These are phyloP conservation scores for Nakazawaea ambrosiae DNA, from an alignment of 805 yeast genomes.

Conservation along the genomic window DNA sequence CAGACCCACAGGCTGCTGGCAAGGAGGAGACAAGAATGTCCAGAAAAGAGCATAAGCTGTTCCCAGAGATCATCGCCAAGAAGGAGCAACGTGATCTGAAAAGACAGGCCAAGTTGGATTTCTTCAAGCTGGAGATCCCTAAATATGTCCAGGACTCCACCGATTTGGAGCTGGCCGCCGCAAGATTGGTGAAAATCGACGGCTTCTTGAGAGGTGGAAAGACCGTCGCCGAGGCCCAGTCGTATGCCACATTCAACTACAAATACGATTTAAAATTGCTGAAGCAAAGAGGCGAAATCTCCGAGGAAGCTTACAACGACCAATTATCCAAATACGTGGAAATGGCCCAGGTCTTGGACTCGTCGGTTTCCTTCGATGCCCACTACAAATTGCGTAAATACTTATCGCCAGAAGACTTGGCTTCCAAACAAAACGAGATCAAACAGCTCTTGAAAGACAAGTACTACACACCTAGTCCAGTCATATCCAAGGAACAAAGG, in stretches of 20 bases:
- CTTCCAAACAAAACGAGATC: constrained; percentile 15
- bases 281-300: constrained; percentile 29
- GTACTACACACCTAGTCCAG: constrained; percentile 15
- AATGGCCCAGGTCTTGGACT: constrained; percentile 35
- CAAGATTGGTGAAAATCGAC: constrained; percentile 48
- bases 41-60: constrained; percentile 58
- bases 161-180: constrained; percentile 31
- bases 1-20: constrained; percentile 41
- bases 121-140: constrained; percentile 25
- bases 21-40: constrained; percentile 56
- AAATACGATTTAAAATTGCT: constrained; percentile 36
- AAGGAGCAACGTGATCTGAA: constrained; percentile 32
- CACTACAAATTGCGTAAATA: constrained; percentile 31
- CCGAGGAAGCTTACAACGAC: constrained; percentile 19
- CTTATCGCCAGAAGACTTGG: constrained; percentile 28
- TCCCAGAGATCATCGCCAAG: constrained; percentile 40
- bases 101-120: constrained; percentile 24
- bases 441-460: constrained; percentile 14
- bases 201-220: constrained; percentile 57
- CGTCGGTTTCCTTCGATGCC: constrained; percentile 41
- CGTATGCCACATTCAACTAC: constrained; percentile 47
- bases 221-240: constrained; percentile 45
- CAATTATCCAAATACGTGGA: constrained; percentile 25
- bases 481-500: constrained; percentile 27
- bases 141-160: constrained; percentile 18